Conservation (phyloP, 2,329 filamentous ascomycete species). For the Hymenoscyphus linearis region DNA sequence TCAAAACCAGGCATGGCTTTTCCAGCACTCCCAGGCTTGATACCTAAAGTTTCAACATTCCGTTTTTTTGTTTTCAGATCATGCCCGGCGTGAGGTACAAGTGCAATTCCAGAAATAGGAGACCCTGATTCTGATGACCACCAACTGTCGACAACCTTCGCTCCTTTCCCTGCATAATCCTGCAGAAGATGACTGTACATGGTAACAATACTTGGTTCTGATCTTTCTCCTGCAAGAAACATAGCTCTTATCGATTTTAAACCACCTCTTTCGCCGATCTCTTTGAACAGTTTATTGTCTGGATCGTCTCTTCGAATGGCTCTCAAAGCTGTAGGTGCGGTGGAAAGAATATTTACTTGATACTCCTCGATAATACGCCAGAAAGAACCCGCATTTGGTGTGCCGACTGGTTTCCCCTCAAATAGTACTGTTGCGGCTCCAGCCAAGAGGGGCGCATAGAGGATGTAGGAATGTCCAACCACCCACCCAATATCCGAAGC, state of each 20-base stretch:
- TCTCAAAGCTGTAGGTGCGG: constrained; percentile 79
- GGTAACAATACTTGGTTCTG: constrained; percentile 77
- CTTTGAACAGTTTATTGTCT: constrained; percentile 59
- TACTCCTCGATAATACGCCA: constrained; percentile 85
- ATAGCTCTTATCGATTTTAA: constrained; percentile 67
- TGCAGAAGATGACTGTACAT: constrained; percentile 72
- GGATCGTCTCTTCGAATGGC: constrained; percentile 86
- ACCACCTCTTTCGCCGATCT: constrained; percentile 61
- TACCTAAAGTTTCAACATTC: constrained; percentile 45
- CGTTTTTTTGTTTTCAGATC: constrained; percentile 39
- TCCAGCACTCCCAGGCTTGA: constrained; percentile 82
- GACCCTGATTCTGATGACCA: constrained; percentile 69
- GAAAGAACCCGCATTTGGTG: constrained; percentile 79
- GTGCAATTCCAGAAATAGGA: constrained; percentile 60
- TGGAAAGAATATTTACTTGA: constrained; percentile 78
- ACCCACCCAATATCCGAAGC: constrained; percentile 92
- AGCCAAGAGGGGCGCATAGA: constrained; percentile 80
- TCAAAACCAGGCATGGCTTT: constrained; percentile 92
- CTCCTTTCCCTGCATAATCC: constrained; percentile 58
- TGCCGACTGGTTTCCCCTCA: constrained; percentile 91
- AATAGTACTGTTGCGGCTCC: constrained; percentile 85
- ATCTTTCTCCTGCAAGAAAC: constrained; percentile 85
- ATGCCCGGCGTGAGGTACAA: constrained; percentile 56
- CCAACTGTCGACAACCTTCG: constrained; percentile 66
- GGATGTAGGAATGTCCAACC: constrained; percentile 78